These are phyloP conservation scores for Colletotrichum sojae DNA, from an alignment of 2,329 filamentous ascomycete species.

Conservation along the genomic window DNA sequence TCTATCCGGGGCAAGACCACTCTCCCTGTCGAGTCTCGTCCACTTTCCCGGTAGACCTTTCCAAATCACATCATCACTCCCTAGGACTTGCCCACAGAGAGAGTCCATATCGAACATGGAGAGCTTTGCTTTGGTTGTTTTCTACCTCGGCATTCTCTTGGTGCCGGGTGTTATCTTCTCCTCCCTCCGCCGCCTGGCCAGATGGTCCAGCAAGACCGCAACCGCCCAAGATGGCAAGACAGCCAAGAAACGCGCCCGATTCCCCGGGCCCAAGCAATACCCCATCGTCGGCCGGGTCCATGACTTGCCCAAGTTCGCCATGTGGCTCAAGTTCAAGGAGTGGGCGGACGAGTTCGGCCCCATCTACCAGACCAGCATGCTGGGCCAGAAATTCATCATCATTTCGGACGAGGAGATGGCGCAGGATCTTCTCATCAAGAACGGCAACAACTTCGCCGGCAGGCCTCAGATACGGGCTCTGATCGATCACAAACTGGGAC, in stretches of 20 bases:
- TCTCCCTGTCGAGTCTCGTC: not conserved
- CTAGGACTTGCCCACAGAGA: not conserved
- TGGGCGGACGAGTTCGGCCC: conserved; percentile 60
- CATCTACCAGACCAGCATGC: conserved; percentile 59
- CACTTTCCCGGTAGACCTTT: not conserved
- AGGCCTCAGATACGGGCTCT: conserved; percentile 65
- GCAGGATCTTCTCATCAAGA: conserved; percentile 63
- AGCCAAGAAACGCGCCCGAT: conserved; percentile 48
- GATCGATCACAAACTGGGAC: conserved; percentile 63
- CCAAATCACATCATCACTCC: not conserved
- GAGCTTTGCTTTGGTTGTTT: conserved; percentile 54
- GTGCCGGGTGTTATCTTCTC: conserved; percentile 59
- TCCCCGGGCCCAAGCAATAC: conserved; percentile 63
- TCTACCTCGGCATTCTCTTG: conserved; percentile 59
- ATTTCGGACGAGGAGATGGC: conserved; percentile 64
- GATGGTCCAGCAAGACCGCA: conserved; percentile 45
- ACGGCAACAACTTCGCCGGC: conserved; percentile 65
- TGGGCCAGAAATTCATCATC: conserved; percentile 58
- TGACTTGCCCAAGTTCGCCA: conserved; percentile 60
- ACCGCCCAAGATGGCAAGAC: not conserved
- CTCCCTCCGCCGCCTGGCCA: conserved; percentile 54
- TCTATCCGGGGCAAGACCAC: not conserved
- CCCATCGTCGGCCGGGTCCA: conserved; percentile 64
- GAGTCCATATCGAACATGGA: conserved; percentile 51
- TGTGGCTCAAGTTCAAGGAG: conserved; percentile 67